A percentile compares a stretch with the other conserved stretches of the same genome.
Evolutionary conservation across 805 yeast genomes (phyloP).

Genomic region (Candida palmyrensis): DNA sequence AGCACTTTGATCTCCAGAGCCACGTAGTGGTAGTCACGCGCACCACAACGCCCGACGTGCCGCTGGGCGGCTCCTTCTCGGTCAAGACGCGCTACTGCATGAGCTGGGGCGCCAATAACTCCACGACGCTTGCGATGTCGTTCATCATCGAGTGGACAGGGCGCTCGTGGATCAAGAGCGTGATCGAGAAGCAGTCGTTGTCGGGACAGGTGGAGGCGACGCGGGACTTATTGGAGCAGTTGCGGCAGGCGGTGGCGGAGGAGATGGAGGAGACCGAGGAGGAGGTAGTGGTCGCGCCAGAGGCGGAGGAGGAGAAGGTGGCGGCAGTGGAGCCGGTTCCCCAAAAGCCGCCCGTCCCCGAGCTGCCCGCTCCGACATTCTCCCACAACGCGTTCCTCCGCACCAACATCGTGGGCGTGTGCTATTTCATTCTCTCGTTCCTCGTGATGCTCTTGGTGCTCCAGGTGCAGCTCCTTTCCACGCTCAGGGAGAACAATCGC

Average conservation of each 20-base stretch:
- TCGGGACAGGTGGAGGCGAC: slow-evolving; percentile 74
- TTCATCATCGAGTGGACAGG: slow-evolving; percentile 86
- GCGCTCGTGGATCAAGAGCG: slow-evolving; percentile 83
- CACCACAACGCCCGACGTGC: slow-evolving; percentile 88
- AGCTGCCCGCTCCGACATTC: too few species aligned
- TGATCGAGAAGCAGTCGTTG: slow-evolving; percentile 79
- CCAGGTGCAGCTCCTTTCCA: slow-evolving; percentile 15
- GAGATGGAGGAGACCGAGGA: slow-evolving; percentile 17
- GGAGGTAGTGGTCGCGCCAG: slow-evolving; percentile 2
- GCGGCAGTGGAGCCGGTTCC: not conserved
- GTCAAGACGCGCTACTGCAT: slow-evolving; percentile 69
- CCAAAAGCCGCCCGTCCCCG: too few species aligned
- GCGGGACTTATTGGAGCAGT: slow-evolving; percentile 38
- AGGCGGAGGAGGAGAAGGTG: not conserved
- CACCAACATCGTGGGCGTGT: slow-evolving; percentile 11
- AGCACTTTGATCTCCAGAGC: slow-evolving; percentile 47
- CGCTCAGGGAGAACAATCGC: slow-evolving; percentile 17
- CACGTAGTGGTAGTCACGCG: slow-evolving; percentile 57
- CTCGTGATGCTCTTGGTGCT: slow-evolving; percentile 15
- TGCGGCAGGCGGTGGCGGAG: slow-evolving; percentile 16
- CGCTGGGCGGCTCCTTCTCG: slow-evolving; percentile 79
- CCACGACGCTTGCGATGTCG: slow-evolving; percentile 58
- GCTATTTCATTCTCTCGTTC: slow-evolving; percentile 15
- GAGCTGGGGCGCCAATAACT: slow-evolving; percentile 67
- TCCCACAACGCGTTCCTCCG: slow-evolving; percentile 7